A percentile compares a stretch with the other conserved stretches of the same genome.
Evolutionary conservation across 768 basidiomycete species (phyloP).

Genomic region (Pleurotus platypus): DNA sequence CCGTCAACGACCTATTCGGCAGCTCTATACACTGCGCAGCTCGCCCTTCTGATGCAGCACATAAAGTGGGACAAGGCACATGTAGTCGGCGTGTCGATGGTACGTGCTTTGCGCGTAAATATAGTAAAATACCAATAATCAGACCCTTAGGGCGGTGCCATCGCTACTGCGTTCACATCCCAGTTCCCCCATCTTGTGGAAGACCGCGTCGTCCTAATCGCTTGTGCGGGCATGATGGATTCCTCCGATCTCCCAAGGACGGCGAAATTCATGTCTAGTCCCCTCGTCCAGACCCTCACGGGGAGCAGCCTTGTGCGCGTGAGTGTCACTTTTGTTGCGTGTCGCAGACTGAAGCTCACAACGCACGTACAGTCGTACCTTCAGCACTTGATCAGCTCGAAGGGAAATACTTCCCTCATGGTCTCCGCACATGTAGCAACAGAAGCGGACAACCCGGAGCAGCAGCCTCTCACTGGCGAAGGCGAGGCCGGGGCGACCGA

Average conservation of each 20-base stretch:
- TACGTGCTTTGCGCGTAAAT: constrained; percentile 18
- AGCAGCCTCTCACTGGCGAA: not conserved
- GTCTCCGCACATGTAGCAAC: not conserved
- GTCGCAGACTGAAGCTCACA: too few species aligned
- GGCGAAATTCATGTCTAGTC: constrained; percentile 74
- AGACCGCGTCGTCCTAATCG: constrained; percentile 61
- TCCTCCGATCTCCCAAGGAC: constrained; percentile 68
- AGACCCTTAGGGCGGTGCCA: constrained; percentile 58
- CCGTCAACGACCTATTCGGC: constrained; percentile 67
- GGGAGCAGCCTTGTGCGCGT: constrained; percentile 63
- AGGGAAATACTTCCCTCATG: constrained; percentile 9
- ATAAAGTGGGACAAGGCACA: constrained; percentile 66
- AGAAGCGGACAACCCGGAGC: not conserved
- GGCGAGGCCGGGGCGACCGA: not conserved
- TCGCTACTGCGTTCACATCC: constrained; percentile 67
- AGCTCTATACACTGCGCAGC: constrained; percentile 65
- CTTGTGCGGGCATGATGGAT: constrained; percentile 70
- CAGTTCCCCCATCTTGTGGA: constrained; percentile 72
- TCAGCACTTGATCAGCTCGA: not conserved
- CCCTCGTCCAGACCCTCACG: constrained; percentile 63
- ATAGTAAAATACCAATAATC: too few species aligned
- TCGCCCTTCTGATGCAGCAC: constrained; percentile 82
- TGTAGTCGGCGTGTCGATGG: constrained; percentile 77
- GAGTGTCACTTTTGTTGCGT: constrained; percentile 14
- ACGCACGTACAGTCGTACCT: not conserved